Evolutionary conservation across 2,329 filamentous ascomycete species (phyloP).

Genomic region (Phyllosticta ampelicida): DNA sequence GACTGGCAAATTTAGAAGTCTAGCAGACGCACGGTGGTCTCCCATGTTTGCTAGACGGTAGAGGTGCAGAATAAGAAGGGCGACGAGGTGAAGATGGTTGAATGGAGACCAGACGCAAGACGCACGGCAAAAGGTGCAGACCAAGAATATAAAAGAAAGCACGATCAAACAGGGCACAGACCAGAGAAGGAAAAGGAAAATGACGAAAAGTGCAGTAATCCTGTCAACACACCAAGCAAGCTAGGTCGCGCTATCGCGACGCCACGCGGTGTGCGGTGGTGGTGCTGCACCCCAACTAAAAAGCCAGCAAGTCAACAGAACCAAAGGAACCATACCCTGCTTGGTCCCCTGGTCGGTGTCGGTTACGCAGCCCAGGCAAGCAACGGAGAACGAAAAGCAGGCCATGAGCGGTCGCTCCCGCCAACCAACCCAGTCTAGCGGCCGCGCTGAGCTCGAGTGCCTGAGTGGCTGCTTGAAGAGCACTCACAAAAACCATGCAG

Average conservation of each 20-base stretch:
- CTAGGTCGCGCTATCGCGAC: not conserved
- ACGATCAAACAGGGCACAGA: not conserved
- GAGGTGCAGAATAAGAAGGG: not conserved
- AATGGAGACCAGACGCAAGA: not conserved
- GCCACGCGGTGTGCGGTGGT: not conserved
- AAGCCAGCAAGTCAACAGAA: not conserved
- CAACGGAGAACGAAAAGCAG: not conserved
- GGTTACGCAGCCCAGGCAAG: not conserved
- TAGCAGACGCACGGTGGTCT: not conserved
- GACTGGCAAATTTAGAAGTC: not conserved
- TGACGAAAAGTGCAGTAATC: not conserved
- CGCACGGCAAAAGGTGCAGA: not conserved
- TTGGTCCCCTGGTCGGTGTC: not conserved
- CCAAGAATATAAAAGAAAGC: not conserved
- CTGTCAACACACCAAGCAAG: not conserved
- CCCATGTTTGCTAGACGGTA: not conserved
- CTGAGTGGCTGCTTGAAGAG: not conserved
- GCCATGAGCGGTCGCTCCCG: not conserved
- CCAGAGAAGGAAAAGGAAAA: not conserved
- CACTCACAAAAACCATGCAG: not conserved
- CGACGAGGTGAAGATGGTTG: not conserved
- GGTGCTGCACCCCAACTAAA: not conserved
- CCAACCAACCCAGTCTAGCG: not conserved
- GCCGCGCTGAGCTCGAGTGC: not conserved
- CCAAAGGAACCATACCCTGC: not conserved